Percentiles rank a stretch among this genome's conserved stretches.
Evolutionary conservation across 1,139 yeast genomes (phyloP).

Genomic region (Trichomonascaceae sp.): DNA sequence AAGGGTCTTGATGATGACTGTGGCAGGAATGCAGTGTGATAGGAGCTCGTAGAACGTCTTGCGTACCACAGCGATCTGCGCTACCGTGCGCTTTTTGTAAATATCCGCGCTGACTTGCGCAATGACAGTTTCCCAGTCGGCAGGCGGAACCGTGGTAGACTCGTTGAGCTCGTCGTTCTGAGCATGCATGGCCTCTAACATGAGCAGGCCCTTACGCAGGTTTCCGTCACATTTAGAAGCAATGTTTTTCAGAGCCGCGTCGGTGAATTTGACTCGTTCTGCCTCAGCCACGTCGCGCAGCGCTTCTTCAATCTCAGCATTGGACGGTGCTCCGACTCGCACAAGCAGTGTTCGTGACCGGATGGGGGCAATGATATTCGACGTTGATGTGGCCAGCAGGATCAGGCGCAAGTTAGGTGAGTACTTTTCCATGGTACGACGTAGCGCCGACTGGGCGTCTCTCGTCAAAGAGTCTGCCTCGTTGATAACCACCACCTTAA

Average conservation of each 20-base stretch:
- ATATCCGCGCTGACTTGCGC: slow-evolving; percentile 50
- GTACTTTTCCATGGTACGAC: slow-evolving; percentile 97
- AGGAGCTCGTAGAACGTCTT: slow-evolving; percentile 69
- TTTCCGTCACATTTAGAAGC: slow-evolving; percentile 53
- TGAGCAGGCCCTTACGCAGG: slow-evolving; percentile 61
- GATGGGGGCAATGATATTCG: slow-evolving; percentile 87
- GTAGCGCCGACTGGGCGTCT: slow-evolving; percentile 94
- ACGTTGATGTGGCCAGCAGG: slow-evolving; percentile 76
- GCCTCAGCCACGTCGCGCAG: slow-evolving; percentile 41
- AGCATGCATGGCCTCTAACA: slow-evolving; percentile 76
- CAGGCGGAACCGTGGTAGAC: slow-evolving; percentile 34
- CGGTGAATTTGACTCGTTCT: slow-evolving; percentile 40
- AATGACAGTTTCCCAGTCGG: slow-evolving; percentile 87
- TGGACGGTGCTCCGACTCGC: slow-evolving; percentile 72
- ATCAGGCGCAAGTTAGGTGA: slow-evolving; percentile 76
- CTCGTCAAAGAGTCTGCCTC: slow-evolving; percentile 88
- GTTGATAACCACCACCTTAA: slow-evolving; percentile 84
- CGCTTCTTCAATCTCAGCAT: slow-evolving; percentile 41
- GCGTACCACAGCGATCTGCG: slow-evolving; percentile 50
- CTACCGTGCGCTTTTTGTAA: slow-evolving; percentile 50
- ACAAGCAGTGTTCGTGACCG: slow-evolving; percentile 82
- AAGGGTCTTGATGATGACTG: slow-evolving; percentile 56
- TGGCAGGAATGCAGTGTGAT: slow-evolving; percentile 89
- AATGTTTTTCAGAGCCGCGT: slow-evolving; percentile 30
- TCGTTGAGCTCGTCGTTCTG: slow-evolving; percentile 30